phyloP scores from a whole-genome alignment of 2,329 filamentous ascomycete species.

The Xylariaceae sp. region DNA sequence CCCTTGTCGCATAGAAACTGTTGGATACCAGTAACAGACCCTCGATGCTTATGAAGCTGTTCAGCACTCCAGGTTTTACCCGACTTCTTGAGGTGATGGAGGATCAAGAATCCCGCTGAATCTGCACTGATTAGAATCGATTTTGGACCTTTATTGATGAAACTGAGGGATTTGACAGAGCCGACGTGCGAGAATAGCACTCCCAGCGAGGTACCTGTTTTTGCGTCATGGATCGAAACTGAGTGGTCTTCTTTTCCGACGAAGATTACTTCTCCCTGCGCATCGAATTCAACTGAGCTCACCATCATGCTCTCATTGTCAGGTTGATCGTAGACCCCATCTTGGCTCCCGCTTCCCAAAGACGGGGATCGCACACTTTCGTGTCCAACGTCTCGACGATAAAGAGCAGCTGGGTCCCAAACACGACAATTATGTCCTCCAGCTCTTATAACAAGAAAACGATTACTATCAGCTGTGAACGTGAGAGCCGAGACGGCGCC shows the following conservation, averaged over 20 bases:
- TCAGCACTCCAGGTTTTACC: neutral
- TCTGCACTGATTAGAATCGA: neutral
- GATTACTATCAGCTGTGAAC: constrained; percentile 1
- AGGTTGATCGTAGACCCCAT: neutral
- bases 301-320: neutral
- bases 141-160: neutral
- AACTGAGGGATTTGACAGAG: neutral
- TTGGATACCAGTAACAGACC: neutral
- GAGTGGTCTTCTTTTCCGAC: constrained; percentile 1
- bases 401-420: constrained; percentile 5
- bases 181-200: neutral
- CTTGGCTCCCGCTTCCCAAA: constrained; percentile 2
- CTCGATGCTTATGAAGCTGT: neutral
- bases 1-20: neutral
- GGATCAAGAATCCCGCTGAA: neutral
- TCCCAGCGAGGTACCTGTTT: neutral
- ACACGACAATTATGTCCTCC: constrained; percentile 2
- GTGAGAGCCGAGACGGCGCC: neutral
- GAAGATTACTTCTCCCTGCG: neutral
- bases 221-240: neutral
- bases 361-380: constrained; percentile 5
- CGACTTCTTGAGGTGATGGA: neutral
- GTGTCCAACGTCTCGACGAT: constrained; percentile 6
- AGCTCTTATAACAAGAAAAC: constrained; percentile 7
- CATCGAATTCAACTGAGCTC: neutral